These are phyloP conservation scores for Schwanniomyces occidentalis DNA, from an alignment of 805 yeast genomes.

Conservation along the genomic window DNA sequence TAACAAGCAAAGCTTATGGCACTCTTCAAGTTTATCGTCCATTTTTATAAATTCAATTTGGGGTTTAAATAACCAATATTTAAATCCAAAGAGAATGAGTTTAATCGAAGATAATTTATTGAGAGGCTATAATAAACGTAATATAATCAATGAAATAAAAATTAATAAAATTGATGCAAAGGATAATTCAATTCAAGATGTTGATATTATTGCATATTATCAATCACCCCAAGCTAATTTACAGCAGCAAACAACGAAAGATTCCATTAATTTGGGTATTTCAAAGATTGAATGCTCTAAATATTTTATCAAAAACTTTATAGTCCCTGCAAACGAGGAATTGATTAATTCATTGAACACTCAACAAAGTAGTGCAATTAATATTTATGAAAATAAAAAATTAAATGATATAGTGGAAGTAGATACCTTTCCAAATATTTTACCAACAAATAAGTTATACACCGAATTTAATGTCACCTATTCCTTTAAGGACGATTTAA, in stretches of 20 bases:
- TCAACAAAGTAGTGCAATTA: constrained; percentile 6
- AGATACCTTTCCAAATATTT: constrained; percentile 31
- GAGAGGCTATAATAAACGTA: constrained; percentile 43
- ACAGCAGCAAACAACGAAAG: not conserved
- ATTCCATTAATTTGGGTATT: constrained; percentile 6
- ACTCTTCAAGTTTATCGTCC: constrained; percentile 17
- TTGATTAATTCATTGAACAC: constrained; percentile 1
- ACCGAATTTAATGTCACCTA: constrained; percentile 27
- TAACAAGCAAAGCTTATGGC: constrained; percentile 19
- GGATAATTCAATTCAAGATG: constrained; percentile 6
- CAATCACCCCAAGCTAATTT: not conserved
- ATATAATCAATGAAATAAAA: constrained; percentile 44
- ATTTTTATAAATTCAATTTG: constrained; percentile 36
- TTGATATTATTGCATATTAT: constrained; percentile 11
- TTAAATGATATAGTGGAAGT: constrained; percentile 21
- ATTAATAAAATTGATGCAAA: constrained; percentile 11
- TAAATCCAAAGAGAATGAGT: constrained; percentile 37
- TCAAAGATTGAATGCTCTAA: constrained; percentile 2
- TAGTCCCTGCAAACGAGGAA: constrained; percentile 6
- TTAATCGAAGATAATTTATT: constrained; percentile 45
- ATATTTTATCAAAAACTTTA: constrained; percentile 11
- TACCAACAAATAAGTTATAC: constrained; percentile 9
- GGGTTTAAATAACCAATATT: constrained; percentile 39
- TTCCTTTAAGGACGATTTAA: constrained; percentile 25
- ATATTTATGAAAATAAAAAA: constrained; percentile 9